Percentiles rank a stretch among this genome's conserved stretches.
phyloP scores from a whole-genome alignment of 345 rosid species.

The Aquilaria sinensis region DNA sequence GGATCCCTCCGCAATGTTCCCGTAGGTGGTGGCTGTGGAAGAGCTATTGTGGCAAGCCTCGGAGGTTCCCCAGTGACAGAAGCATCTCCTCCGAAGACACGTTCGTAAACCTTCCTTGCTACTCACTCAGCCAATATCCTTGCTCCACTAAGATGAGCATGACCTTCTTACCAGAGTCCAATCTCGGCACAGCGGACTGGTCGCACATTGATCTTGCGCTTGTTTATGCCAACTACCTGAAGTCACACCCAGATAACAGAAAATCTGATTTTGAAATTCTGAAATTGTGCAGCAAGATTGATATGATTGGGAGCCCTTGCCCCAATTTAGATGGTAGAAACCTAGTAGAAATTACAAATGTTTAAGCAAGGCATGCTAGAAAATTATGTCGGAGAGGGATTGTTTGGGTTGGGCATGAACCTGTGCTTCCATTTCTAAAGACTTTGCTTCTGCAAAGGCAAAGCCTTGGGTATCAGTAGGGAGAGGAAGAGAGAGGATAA shows the following conservation, averaged over 20 bases:
- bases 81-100: slow-evolving; percentile 8
- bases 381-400: no score
- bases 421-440: no score
- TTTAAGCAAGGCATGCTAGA: no score
- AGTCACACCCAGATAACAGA: slow-evolving; percentile 21
- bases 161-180: slow-evolving; percentile 14
- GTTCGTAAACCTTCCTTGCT: neutral
- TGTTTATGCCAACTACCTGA: slow-evolving; percentile 52
- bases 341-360: no score
- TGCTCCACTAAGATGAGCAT: slow-evolving; percentile 2
- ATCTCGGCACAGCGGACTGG: slow-evolving; percentile 18
- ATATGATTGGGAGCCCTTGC: neutral
- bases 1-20: slow-evolving; percentile 58
- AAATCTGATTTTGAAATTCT: slow-evolving; percentile 11
- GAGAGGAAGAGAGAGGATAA: no score
- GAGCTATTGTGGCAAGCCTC: slow-evolving; percentile 37
- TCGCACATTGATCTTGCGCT: slow-evolving; percentile 49
- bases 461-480: no score
- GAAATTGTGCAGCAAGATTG: slow-evolving; percentile 20
- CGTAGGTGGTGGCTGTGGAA: slow-evolving; percentile 58
- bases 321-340: no score
- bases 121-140: neutral
- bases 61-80: slow-evolving; percentile 13
- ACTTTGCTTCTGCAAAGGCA: no score
- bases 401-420: no score